Evolutionary conservation across 2,329 filamentous ascomycete species (phyloP), one percentile per base, ranked within the genome.

Genomic region (Hypoxylon sp.): DNA sequence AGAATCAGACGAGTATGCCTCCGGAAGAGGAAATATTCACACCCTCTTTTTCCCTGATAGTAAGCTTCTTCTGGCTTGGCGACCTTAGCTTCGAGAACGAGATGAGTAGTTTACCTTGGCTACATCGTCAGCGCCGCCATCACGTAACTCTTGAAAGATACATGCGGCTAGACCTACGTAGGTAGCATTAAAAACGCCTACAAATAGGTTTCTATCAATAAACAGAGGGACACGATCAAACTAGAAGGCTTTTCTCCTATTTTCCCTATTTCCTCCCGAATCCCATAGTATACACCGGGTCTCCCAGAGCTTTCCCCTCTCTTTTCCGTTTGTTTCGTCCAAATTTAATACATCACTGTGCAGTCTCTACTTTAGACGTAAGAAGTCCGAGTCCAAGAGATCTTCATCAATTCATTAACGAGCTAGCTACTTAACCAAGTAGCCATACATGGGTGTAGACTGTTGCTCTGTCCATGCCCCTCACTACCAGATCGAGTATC

Each of bases 331-430:
- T 46, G 30, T 16, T 44, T 40, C 30, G n/a, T 12, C 45, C 46
- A 22, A 11, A 24, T n/a, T 30, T 55, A 30, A 26, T 36, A 45
- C 48, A 42, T 51, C 51, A 52, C 38, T 30, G 38, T 30, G 26
- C 7, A 28, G 32, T 40, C 38, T 58, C 52, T 32, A 18, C 38
- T 26, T 46, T n/a, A 65, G 40, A 61, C 45, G 32, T 22, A 32
- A 49, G 14, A 59, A 51, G 20, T 28, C 44, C 42, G 4, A 22
- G 12, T 33, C 51, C 12, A 32, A 56, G 26, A 64, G 42, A 59
- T 62, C 54, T 58, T 68, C 61, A 36, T 66, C 49, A 58, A 70
- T 67, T 70, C 65, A 68, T 70, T 68, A 68, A 49, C 12, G 42
- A 46, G 64, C 61, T 65, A 61, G 58, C 56, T 54, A 51, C 33